Evolutionary conservation across 2,329 filamentous ascomycete genomes (phyloP).

Genomic region (Chrysosporium queenslandicum): DNA sequence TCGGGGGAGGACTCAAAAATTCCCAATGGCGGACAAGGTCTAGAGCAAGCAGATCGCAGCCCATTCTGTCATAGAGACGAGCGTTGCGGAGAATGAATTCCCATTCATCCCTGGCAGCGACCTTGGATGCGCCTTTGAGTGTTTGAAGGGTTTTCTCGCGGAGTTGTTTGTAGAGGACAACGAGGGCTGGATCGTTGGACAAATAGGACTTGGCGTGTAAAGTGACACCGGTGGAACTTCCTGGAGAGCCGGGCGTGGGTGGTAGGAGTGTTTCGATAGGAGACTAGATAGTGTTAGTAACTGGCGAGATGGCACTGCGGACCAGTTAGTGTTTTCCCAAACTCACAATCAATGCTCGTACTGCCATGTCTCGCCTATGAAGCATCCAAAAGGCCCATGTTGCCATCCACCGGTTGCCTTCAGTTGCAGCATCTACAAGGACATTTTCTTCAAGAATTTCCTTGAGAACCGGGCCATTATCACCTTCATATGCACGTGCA

Average conservation of each 20-base stretch:
- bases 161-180: conserved; percentile 78
- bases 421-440: conserved; percentile 62
- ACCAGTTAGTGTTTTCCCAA: not conserved
- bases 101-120: conserved; percentile 72
- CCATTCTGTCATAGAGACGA: conserved; percentile 77
- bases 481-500: conserved; percentile 83
- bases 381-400: conserved; percentile 96
- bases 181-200: conserved; percentile 79
- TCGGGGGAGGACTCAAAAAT: conserved; percentile 26
- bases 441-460: conserved; percentile 71
- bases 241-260: conserved; percentile 43
- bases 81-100: conserved; percentile 81
- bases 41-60: conserved; percentile 79
- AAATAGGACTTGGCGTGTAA: conserved; percentile 69
- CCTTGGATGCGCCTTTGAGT: conserved; percentile 70
- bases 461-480: conserved; percentile 62
- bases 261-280: conserved; percentile 62
- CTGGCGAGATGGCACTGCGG: not conserved
- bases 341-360: conserved; percentile 68
- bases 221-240: conserved; percentile 47
- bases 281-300: conserved; percentile 44
- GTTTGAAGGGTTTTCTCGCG: conserved; percentile 73
- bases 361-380: conserved; percentile 68
- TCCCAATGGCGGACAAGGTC: conserved; percentile 57
- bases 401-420: conserved; percentile 86